These are phyloP conservation scores for Lactarius trivialis DNA, from an alignment of 768 basidiomycete species.

Conservation along the genomic window DNA sequence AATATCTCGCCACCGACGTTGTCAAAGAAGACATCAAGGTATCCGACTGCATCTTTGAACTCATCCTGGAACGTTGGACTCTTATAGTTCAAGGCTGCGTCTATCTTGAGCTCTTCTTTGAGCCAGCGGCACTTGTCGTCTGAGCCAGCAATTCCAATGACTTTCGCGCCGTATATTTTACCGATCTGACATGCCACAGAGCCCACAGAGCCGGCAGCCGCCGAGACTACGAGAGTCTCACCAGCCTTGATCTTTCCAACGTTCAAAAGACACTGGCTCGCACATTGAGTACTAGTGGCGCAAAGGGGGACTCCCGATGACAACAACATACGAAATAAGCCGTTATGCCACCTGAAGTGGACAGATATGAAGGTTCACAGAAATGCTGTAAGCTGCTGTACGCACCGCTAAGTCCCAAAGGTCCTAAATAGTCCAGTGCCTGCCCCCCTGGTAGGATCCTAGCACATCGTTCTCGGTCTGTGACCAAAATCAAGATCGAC, in stretches of 20 bases:
- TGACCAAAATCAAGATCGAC: background rate
- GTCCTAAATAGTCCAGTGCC: slow-evolving; percentile 73
- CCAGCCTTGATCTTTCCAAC: slow-evolving; percentile 76
- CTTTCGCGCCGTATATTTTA: slow-evolving; percentile 69
- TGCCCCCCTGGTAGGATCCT: slow-evolving; percentile 54
- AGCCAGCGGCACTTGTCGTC: slow-evolving; percentile 82
- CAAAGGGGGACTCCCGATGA: background rate
- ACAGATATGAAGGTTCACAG: background rate
- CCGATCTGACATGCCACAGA: slow-evolving; percentile 78
- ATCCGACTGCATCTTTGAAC: slow-evolving; percentile 64
- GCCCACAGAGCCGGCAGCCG: slow-evolving; percentile 90
- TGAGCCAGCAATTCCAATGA: slow-evolving; percentile 84
- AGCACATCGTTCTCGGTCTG: background rate
- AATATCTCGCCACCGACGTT: slow-evolving; percentile 80
- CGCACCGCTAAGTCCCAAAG: slow-evolving; percentile 68
- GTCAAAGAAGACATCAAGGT: slow-evolving; percentile 81
- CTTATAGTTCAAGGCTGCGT: slow-evolving; percentile 86
- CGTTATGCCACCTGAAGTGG: slow-evolving; percentile 55
- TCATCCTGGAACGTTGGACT: slow-evolving; percentile 60
- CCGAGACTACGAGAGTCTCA: slow-evolving; percentile 80
- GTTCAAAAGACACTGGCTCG: slow-evolving; percentile 66
- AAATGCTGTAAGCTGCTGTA: background rate
- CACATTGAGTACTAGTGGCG: slow-evolving; percentile 14
- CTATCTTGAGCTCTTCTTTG: slow-evolving; percentile 72
- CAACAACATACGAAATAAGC: slow-evolving; percentile 70